Percentiles rank a stretch among this genome's conserved stretches.
These are phyloP conservation scores for Colletotrichum lini DNA, from an alignment of 2,329 filamentous ascomycete species.

Conservation along the genomic window DNA sequence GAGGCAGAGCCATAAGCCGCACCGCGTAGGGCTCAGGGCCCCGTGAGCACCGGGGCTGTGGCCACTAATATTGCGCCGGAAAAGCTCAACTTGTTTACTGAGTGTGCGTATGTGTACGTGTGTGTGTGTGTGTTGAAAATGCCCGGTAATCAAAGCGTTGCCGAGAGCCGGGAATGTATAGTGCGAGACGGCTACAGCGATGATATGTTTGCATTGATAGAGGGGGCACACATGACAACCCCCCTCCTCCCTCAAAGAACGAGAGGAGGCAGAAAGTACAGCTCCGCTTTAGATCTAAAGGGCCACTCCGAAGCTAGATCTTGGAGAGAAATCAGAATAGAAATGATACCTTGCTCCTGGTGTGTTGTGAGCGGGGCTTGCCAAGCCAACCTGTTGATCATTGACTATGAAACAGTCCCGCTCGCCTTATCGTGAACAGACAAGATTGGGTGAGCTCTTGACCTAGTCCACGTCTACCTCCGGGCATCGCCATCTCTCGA, in stretches of 20 bases:
- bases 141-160: constrained; percentile 31
- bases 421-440: too few relatives aligned
- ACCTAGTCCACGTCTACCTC: too few relatives aligned
- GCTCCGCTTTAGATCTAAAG: constrained; percentile 13
- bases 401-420: not conserved
- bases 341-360: not conserved
- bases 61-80: not conserved
- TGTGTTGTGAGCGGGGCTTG: too few relatives aligned
- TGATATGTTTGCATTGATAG: constrained; percentile 21
- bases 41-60: not conserved
- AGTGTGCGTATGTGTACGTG: constrained; percentile 10
- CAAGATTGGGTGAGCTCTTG: too few relatives aligned
- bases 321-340: not conserved
- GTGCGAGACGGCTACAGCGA: constrained; percentile 10
- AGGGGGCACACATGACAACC: not conserved
- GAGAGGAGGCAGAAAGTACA: constrained; percentile 10
- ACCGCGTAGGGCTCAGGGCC: not conserved
- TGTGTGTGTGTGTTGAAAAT: constrained; percentile 5
- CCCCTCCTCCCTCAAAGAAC: constrained; percentile 2
- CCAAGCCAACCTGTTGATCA: not conserved
- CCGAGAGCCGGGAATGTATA: constrained; percentile 13
- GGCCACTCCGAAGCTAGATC: not conserved
- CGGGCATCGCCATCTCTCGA: too few relatives aligned
- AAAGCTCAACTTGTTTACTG: constrained; percentile 11
- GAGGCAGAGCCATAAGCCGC: constrained; percentile 39